Evolutionary conservation across 2,329 filamentous ascomycete genomes (phyloP), one percentile per base, ranked within the genome.

Genomic region (Purpureocillium takamizusanense): DNA sequence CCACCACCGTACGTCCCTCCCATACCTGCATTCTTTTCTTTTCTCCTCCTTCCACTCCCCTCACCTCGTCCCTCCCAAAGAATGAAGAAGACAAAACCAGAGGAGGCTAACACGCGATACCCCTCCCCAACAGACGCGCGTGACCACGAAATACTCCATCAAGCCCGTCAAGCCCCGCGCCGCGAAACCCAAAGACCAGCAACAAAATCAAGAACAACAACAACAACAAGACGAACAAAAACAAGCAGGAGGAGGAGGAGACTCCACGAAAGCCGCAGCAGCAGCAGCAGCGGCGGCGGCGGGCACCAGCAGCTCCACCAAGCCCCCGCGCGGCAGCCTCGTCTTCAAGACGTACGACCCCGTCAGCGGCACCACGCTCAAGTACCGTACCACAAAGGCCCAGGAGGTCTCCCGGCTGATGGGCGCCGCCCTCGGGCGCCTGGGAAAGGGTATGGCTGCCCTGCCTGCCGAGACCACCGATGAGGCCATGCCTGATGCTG

Each of bases 111-210:
- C 28, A 13, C 15, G 38, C 27, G 36, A 39, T 42, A 42, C 48
- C 41, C 37, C 31, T 15, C 14, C 16, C 15, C 17, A 16, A 21
- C 54, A 95, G 89, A 89, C 90, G 35, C 78, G 81, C 55, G 86
- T 97, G 66, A 94, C 87, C 49, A 95, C 89, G 46, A 88, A 85
- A 71, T 98, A 97, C 77, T 82, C 78, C 57, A 79, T 90, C 58
- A 66, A 70, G 27, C 67, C 70, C 31, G 56, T 61, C 30, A 57
- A 55, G 27, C 49, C 51, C 14, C 47, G 53, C 35, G 35, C 36
- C 15, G 34, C 35, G 21, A 54, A 56, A 35, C 36, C 51, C 43
- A 46, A 48, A 33, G 47, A 45, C 18, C 50, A 49, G n/a, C n/a
- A n/a, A n/a, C n/a, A n/a, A n/a, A n/a, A n/a, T n/a, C n/a, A n/a